phyloP scores from a whole-genome alignment of 768 basidiomycete species.

The Scleroderma citrinum region DNA sequence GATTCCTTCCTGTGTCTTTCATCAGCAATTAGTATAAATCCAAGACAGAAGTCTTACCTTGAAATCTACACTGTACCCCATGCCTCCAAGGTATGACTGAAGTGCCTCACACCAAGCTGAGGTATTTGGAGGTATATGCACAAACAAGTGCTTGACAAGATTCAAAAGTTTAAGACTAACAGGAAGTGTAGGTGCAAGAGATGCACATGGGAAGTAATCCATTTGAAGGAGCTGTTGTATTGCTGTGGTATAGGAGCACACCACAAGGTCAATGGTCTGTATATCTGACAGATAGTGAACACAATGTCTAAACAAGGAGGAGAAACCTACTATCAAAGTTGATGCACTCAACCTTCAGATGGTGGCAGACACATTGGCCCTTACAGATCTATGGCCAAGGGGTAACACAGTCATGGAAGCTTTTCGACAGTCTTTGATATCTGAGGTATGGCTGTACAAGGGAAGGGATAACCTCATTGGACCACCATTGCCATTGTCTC shows the following conservation, averaged over 20 bases:
- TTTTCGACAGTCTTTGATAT: neutral
- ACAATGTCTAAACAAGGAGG: neutral
- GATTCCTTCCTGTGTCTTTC: slow-evolving; percentile 16
- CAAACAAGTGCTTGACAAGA: slow-evolving; percentile 22
- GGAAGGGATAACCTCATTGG: slow-evolving; percentile 3
- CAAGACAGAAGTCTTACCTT: slow-evolving; percentile 3
- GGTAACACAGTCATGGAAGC: neutral
- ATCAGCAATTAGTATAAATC: neutral
- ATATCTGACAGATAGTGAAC: slow-evolving; percentile 1
- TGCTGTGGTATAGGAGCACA: slow-evolving; percentile 5
- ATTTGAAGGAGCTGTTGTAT: slow-evolving; percentile 19
- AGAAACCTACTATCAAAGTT: slow-evolving; percentile 2
- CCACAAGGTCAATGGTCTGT: neutral
- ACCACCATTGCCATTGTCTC: slow-evolving; percentile 6
- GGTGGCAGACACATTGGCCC: neutral
- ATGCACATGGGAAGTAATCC: slow-evolving; percentile 26
- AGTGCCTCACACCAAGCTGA: slow-evolving; percentile 24
- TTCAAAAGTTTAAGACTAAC: slow-evolving; percentile 27
- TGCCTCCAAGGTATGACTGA: slow-evolving; percentile 15
- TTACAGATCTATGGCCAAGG: neutral
- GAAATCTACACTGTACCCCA: slow-evolving; percentile 15
- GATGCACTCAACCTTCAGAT: slow-evolving; percentile 1
- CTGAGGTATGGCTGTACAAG: slow-evolving; percentile 2
- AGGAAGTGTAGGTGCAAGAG: slow-evolving; percentile 25
- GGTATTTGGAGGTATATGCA: slow-evolving; percentile 22